These are phyloP conservation scores for Kodamaea ohmeri DNA, from an alignment of 1,139 yeast species.

Conservation along the genomic window DNA sequence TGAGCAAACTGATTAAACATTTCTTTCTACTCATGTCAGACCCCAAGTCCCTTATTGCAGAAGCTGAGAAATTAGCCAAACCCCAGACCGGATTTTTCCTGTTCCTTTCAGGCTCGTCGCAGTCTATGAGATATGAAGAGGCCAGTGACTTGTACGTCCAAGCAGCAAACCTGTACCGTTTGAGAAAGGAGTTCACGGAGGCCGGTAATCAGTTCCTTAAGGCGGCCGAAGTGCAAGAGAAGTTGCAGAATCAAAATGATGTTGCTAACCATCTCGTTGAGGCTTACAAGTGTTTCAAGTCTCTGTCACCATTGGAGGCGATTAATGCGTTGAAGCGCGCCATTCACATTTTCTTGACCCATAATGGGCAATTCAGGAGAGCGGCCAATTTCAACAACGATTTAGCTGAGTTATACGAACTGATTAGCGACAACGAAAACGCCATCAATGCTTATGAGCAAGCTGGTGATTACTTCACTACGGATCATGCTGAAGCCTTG, in stretches of 20 bases:
- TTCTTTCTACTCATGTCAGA: constrained; percentile 28
- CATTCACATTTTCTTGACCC: constrained; percentile 72
- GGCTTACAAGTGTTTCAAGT: constrained; percentile 83
- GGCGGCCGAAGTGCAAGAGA: constrained; percentile 78
- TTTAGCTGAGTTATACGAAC: constrained; percentile 82
- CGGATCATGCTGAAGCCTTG: constrained; percentile 91
- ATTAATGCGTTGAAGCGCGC: constrained; percentile 75
- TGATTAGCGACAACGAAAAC: constrained; percentile 57
- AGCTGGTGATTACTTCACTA: constrained; percentile 94
- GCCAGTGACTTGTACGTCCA: constrained; percentile 87
- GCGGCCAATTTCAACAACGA: constrained; percentile 94
- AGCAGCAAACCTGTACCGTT: constrained; percentile 84
- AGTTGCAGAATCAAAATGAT: constrained; percentile 80
- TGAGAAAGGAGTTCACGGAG: constrained; percentile 62
- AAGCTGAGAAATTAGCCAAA: constrained; percentile 47
- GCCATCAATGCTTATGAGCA: constrained; percentile 83
- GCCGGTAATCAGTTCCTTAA: constrained; percentile 85
- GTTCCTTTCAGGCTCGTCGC: constrained; percentile 69
- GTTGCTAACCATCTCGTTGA: constrained; percentile 90
- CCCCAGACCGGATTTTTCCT: constrained; percentile 75
- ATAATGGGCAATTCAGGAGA: constrained; percentile 91
- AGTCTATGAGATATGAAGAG: constrained; percentile 71
- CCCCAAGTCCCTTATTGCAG: constrained; percentile 40
- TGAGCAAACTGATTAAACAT: background rate
- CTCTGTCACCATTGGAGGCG: constrained; percentile 73